Evolutionary conservation across 352 stramenopile genomes (phyloP).

Genomic region (Phytopythium cucurbitacearum): DNA sequence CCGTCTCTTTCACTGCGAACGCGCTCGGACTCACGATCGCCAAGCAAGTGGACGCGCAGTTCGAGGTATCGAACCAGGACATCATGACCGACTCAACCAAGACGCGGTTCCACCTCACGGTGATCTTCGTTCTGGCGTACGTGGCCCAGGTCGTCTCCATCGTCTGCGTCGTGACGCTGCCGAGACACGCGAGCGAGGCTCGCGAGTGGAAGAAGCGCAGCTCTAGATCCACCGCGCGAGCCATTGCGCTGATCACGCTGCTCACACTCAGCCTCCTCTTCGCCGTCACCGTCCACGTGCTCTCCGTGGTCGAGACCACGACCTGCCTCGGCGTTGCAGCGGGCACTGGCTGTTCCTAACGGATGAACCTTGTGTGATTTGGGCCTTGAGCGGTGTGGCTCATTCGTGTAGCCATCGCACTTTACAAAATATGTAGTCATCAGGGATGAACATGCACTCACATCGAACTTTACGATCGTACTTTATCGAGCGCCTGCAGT

Average conservation of each 20-base stretch:
- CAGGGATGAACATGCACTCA: not conserved
- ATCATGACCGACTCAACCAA: conserved; percentile 39
- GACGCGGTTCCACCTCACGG: conserved; percentile 39
- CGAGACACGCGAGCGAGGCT: conserved; percentile 24
- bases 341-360: conserved; percentile 33
- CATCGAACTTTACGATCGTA: too few species aligned
- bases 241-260: conserved; percentile 13
- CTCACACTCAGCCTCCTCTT: conserved; percentile 16
- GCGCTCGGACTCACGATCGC: conserved; percentile 41
- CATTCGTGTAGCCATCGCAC: conserved; percentile 1
- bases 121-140: conserved; percentile 54
- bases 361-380: not conserved
- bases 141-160: conserved; percentile 41
- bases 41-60: conserved; percentile 58
- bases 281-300: conserved; percentile 31
- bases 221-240: conserved; percentile 17
- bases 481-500: too few species aligned
- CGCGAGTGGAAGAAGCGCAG: conserved; percentile 21
- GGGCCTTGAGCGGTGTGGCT: not conserved
- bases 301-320: conserved; percentile 50
- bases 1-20: conserved; percentile 36
- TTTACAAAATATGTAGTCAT: not conserved
- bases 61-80: conserved; percentile 42
- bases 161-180: conserved; percentile 39
- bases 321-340: conserved; percentile 41